A percentile compares a stretch with the other conserved stretches of the same genome.
Conservation (phyloP, 164 flowering plant genomes). For the Kalanchoe fedtschenkoi region DNA sequence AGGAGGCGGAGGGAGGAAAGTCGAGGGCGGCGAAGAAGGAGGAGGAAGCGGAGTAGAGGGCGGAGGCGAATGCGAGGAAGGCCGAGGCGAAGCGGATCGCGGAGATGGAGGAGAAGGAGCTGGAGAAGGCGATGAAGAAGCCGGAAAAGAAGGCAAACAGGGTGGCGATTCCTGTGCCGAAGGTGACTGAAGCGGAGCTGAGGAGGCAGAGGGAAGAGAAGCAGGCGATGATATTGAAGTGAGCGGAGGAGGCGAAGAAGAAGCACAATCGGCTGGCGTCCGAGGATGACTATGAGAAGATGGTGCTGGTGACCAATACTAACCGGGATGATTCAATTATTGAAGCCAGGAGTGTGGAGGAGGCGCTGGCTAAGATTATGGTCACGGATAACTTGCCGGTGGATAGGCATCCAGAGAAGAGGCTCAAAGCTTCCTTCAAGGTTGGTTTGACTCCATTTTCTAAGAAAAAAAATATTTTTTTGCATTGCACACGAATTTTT, state of each 20-base stretch:
- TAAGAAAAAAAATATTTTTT: neutral
- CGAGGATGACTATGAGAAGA: constrained; percentile 90
- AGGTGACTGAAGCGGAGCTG: constrained; percentile 88
- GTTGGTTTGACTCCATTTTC: constrained; percentile 17
- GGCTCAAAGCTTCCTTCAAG: constrained; percentile 90
- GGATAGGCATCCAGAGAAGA: constrained; percentile 82
- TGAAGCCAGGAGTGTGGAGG: constrained; percentile 83
- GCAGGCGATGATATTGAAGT: constrained; percentile 31
- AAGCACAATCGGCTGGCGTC: constrained; percentile 50
- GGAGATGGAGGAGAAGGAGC: constrained; percentile 74
- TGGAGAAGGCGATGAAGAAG: constrained; percentile 57
- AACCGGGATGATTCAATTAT: constrained; percentile 79
- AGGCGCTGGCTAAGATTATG: constrained; percentile 63
- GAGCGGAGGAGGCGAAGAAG: constrained; percentile 61
- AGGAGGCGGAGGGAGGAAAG: constrained; percentile 75
- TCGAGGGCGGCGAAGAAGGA: constrained; percentile 81
- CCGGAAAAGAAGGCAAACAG: constrained; percentile 85
- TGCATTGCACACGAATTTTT: too few species aligned
- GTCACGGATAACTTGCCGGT: constrained; percentile 51
- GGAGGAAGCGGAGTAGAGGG: constrained; percentile 87
- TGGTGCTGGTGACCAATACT: constrained; percentile 59
- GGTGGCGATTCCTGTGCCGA: constrained; percentile 73
- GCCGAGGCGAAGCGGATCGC: constrained; percentile 78
- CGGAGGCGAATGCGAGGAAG: constrained; percentile 60
- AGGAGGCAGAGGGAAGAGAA: constrained; percentile 55